Conservation (phyloP, 192 early-diverging fungal species). For the Coemansia sp. region DNA sequence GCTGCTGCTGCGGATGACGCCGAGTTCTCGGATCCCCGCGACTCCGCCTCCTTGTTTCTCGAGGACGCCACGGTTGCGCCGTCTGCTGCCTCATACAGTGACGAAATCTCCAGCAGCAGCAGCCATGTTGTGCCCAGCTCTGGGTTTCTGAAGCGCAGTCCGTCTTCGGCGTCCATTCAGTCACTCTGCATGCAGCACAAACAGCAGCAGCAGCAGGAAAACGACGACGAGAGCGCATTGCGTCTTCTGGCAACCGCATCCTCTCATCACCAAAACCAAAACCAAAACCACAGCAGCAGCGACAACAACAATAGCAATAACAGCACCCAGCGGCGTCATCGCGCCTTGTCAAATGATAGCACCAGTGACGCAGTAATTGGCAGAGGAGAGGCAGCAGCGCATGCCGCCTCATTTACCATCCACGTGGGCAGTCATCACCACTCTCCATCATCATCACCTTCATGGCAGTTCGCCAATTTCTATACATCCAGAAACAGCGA, state of each 20-base stretch:
- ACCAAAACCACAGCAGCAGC: too few relatives aligned
- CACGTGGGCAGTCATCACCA: slow-evolving; percentile 2
- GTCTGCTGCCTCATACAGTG: not conserved
- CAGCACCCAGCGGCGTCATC: not conserved
- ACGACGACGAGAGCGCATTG: not conserved
- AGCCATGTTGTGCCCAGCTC: not conserved
- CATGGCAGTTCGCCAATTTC: slow-evolving; percentile 20
- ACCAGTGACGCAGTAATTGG: slow-evolving; percentile 1
- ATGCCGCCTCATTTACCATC: not conserved
- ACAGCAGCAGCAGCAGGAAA: not conserved
- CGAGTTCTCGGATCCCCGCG: not conserved
- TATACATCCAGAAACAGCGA: slow-evolving; percentile 1
- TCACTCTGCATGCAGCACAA: slow-evolving; percentile 14
- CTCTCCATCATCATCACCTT: too few relatives aligned
- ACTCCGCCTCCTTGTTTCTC: not conserved
- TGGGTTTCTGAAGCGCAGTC: slow-evolving; percentile 28
- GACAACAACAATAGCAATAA: too few relatives aligned
- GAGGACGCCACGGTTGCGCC: slow-evolving; percentile 10
- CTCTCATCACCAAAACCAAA: not conserved
- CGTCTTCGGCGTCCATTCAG: slow-evolving; percentile 16
- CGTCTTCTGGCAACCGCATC: not conserved
- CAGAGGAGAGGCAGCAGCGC: not conserved
- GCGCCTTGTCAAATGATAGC: not conserved
- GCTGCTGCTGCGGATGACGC: not conserved
- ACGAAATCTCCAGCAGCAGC: not conserved